A percentile compares a stretch with the other conserved stretches of the same genome.
phyloP scores from a whole-genome alignment of 2,329 filamentous ascomycete species.

The Teratosphaeria pseudoeucalypti region DNA sequence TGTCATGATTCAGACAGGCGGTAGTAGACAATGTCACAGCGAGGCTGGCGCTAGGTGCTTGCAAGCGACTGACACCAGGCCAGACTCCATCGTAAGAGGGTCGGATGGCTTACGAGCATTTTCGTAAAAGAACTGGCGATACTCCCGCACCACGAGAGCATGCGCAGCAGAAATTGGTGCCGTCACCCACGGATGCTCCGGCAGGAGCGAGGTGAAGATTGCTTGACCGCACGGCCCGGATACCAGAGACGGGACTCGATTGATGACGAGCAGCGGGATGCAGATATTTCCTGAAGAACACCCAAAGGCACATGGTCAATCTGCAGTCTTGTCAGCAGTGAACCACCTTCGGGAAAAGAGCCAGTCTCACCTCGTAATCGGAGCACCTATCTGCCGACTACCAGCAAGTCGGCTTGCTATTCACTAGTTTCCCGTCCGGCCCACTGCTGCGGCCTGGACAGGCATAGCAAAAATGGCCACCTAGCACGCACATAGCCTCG shows the following conservation, averaged over 20 bases:
- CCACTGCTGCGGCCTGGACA: not conserved
- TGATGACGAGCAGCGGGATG: not conserved
- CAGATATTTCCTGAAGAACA: not conserved
- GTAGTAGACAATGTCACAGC: not conserved
- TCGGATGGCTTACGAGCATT: too few relatives aligned
- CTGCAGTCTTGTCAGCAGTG: not conserved
- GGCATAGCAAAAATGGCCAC: not conserved
- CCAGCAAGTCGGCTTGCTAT: not conserved
- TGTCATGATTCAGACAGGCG: not conserved
- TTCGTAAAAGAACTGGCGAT: too few relatives aligned
- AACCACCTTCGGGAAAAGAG: not conserved
- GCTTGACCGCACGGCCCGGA: too few relatives aligned
- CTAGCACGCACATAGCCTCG: not conserved
- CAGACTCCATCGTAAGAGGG: too few relatives aligned
- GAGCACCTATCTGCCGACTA: not conserved
- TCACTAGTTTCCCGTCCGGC: not conserved
- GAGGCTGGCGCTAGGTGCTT: not conserved
- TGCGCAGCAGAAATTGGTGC: too few relatives aligned
- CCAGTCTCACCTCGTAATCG: not conserved
- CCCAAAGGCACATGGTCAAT: not conserved
- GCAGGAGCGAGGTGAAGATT: too few relatives aligned
- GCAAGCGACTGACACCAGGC: too few relatives aligned
- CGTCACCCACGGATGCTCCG: too few relatives aligned
- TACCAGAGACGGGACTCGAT: too few relatives aligned
- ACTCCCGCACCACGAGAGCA: too few relatives aligned